Conservation (phyloP, 768 basidiomycete species). For the Termitomyces sp. region DNA sequence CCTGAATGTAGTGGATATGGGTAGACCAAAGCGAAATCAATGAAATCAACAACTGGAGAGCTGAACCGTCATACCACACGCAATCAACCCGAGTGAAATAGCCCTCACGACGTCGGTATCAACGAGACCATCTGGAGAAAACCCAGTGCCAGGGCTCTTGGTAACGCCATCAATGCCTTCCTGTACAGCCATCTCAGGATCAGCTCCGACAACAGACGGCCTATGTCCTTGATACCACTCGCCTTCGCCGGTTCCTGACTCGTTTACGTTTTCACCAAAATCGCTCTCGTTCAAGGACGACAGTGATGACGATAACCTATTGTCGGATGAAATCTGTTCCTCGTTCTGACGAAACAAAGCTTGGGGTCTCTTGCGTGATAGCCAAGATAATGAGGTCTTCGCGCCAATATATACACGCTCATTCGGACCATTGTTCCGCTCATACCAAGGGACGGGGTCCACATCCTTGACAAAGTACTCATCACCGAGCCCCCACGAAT, state of each 20-base stretch:
- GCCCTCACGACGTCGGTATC: constrained; percentile 20
- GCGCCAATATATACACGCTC: constrained; percentile 13
- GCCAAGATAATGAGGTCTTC: constrained; percentile 4
- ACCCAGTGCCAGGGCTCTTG: constrained; percentile 10
- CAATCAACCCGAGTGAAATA: constrained; percentile 16
- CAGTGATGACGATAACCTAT: constrained; percentile 5
- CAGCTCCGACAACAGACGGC: constrained; percentile 7
- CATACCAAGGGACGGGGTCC: constrained; percentile 8
- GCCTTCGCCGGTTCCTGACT: constrained; percentile 10
- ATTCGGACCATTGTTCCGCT: constrained; percentile 6
- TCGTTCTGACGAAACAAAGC: background rate
- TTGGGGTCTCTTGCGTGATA: background rate
- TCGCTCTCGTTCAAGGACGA: constrained; percentile 6
- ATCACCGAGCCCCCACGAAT: constrained; percentile 22
- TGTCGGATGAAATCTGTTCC: background rate
- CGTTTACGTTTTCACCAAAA: background rate
- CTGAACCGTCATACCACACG: constrained; percentile 16
- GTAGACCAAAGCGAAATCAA: background rate
- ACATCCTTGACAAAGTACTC: constrained; percentile 5
- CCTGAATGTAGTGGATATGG: background rate
- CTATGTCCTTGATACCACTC: constrained; percentile 11
- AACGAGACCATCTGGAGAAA: constrained; percentile 16
- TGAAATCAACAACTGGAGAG: constrained; percentile 3
- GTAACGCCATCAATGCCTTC: constrained; percentile 8
- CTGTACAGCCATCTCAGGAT: constrained; percentile 16